phyloP scores from a whole-genome alignment of 257 asterid species.

The Paraleonurus japonicus region DNA sequence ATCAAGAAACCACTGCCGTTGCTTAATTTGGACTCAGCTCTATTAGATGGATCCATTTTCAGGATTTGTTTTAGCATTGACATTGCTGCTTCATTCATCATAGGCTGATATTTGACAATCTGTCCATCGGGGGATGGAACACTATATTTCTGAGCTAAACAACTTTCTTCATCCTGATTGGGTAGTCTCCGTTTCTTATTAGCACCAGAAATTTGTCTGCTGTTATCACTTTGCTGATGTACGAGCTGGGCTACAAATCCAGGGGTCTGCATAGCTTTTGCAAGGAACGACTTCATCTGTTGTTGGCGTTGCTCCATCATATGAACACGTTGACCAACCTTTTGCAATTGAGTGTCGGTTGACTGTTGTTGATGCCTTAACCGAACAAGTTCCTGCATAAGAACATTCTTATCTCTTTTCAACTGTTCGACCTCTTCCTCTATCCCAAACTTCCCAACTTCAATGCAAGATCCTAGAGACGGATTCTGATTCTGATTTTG shows the following conservation, averaged over 20 bases:
- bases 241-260: constrained; percentile 72
- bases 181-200: constrained; percentile 78
- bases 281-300: constrained; percentile 88
- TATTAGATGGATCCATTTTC: constrained; percentile 47
- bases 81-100: constrained; percentile 80
- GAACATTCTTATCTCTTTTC: constrained; percentile 72
- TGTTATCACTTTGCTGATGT: constrained; percentile 53
- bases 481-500: constrained; percentile 36
- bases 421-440: constrained; percentile 75
- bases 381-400: constrained; percentile 83
- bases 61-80: constrained; percentile 58
- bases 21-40: constrained; percentile 46
- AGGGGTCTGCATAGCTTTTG: constrained; percentile 83
- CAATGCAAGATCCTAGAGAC: constrained; percentile 56
- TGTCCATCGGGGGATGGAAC: constrained; percentile 52
- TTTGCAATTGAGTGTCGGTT: constrained; percentile 65
- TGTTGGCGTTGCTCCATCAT: constrained; percentile 75
- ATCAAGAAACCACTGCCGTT: constrained; percentile 48
- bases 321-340: constrained; percentile 72
- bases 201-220: constrained; percentile 53
- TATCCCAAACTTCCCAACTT: constrained; percentile 62
- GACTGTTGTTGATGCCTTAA: constrained; percentile 77
- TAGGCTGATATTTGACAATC: constrained; percentile 63
- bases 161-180: constrained; percentile 52
- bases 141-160: constrained; percentile 32